Evolutionary conservation across 1,284 basidiomycete genomes (phyloP).

Genomic region (Microbotryum scabiosae): DNA sequence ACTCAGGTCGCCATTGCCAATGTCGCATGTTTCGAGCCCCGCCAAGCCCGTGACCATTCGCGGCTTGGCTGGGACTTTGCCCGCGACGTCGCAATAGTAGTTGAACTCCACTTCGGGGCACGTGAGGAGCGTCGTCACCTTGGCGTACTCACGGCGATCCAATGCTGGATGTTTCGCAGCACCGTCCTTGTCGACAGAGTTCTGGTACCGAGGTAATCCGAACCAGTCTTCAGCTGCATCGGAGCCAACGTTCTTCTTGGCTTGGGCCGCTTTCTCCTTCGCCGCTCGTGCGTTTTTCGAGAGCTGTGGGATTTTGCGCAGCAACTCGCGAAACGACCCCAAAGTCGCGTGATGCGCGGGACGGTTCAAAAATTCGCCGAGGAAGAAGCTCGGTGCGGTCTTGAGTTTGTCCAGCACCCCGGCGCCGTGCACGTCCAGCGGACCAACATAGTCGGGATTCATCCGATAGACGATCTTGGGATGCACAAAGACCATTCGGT

Average conservation of each 20-base stretch:
- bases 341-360: slow-evolving; percentile 49
- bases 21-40: slow-evolving; percentile 47
- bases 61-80: slow-evolving; percentile 29
- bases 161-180: not conserved
- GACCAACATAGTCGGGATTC: slow-evolving; percentile 63
- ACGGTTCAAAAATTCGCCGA: slow-evolving; percentile 47
- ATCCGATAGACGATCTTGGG: slow-evolving; percentile 60
- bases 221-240: slow-evolving; percentile 36
- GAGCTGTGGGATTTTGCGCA: not conserved
- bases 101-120: slow-evolving; percentile 58
- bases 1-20: slow-evolving; percentile 76
- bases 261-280: slow-evolving; percentile 1
- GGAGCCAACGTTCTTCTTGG: not conserved
- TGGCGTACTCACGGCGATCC: slow-evolving; percentile 62
- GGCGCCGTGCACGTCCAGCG: slow-evolving; percentile 59
- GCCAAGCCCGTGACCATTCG: slow-evolving; percentile 27
- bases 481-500: slow-evolving; percentile 60
- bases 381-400: slow-evolving; percentile 7
- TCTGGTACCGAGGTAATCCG: slow-evolving; percentile 44
- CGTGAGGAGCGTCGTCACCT: slow-evolving; percentile 72
- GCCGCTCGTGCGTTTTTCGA: not conserved
- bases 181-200: slow-evolving; percentile 31
- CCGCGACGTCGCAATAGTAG: slow-evolving; percentile 66
- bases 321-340: slow-evolving; percentile 20
- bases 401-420: slow-evolving; percentile 54